Conservation (phyloP, 495 filamentous ascomycete species). For the Hypoxylon lienhwacheense region DNA sequence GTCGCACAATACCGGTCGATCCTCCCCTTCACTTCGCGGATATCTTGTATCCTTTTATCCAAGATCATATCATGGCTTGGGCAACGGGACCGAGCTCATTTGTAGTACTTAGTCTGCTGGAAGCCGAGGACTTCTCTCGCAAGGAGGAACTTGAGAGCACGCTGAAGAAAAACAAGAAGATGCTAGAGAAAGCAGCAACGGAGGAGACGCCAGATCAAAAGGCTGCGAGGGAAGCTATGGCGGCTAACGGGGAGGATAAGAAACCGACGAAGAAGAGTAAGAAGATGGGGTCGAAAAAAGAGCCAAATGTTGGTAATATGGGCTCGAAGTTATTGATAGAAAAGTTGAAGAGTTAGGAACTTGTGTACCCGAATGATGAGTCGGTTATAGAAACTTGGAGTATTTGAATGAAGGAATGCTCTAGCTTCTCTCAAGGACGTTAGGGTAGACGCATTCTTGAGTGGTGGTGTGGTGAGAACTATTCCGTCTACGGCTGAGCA, state of each 20-base stretch:
- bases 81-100: slow-evolving; percentile 81
- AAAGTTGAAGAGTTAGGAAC: slow-evolving; percentile 39
- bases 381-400: background rate
- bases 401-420: slow-evolving; percentile 6
- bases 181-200: slow-evolving; percentile 51
- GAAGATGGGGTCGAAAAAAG: slow-evolving; percentile 39
- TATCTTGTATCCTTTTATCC: slow-evolving; percentile 74
- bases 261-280: slow-evolving; percentile 50
- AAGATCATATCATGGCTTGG: slow-evolving; percentile 77
- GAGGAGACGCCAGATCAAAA: slow-evolving; percentile 48
- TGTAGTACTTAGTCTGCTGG: slow-evolving; percentile 75
- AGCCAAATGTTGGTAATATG: slow-evolving; percentile 51
- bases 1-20: slow-evolving; percentile 67
- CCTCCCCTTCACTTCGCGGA: slow-evolving; percentile 79
- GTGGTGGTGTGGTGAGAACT: too few relatives aligned
- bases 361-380: background rate
- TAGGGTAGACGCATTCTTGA: too few relatives aligned
- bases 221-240: slow-evolving; percentile 38
- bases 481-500: too few relatives aligned
- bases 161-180: slow-evolving; percentile 62
- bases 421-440: too few relatives aligned
- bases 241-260: slow-evolving; percentile 34
- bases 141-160: slow-evolving; percentile 64
- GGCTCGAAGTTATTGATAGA: slow-evolving; percentile 59
- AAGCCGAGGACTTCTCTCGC: slow-evolving; percentile 73